These are phyloP conservation scores for Fusarium chaquense DNA, from an alignment of 2,329 filamentous ascomycete species.

Conservation along the genomic window DNA sequence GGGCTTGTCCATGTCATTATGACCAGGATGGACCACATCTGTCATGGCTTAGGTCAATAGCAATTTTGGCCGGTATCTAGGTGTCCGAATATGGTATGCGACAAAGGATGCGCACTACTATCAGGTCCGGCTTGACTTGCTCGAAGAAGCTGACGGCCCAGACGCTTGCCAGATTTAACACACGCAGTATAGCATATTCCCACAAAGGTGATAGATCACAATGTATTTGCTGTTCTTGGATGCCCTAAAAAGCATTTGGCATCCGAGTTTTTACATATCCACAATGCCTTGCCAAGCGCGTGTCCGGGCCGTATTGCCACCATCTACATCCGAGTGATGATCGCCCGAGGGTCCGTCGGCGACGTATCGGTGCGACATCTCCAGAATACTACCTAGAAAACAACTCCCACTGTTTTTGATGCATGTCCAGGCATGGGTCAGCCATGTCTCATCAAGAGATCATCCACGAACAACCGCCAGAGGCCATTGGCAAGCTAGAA, in stretches of 20 bases:
- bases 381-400: background rate
- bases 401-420: background rate
- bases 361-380: background rate
- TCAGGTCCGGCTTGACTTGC: background rate
- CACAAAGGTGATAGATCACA: background rate
- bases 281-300: background rate
- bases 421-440: background rate
- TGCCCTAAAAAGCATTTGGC: background rate
- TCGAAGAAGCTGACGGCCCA: background rate
- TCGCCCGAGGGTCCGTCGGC: background rate
- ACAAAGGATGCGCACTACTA: background rate
- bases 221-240: background rate
- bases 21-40: background rate
- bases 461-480: background rate
- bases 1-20: background rate
- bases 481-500: background rate
- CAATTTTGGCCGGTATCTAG: background rate
- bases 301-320: background rate
- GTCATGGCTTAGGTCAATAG: background rate
- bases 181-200: background rate
- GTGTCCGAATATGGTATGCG: background rate
- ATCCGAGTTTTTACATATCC: background rate
- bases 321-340: background rate
- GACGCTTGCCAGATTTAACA: background rate
- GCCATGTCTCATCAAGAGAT: too few species aligned